Conservation (phyloP, 1,139 yeast genomes). For the Hansenula anomala region DNA sequence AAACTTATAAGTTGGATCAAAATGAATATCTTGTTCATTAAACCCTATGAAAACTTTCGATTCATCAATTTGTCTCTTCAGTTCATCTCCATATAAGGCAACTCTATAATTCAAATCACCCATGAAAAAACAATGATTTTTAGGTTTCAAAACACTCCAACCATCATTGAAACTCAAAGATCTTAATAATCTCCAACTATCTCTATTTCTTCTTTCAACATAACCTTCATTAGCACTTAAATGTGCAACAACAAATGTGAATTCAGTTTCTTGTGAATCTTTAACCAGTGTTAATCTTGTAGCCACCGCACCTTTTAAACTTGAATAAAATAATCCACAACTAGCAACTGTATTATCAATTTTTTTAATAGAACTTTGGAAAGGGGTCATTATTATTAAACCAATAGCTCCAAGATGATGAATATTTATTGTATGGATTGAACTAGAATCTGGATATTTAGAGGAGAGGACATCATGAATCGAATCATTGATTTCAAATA, state of each 20-base stretch:
- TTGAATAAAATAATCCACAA: conserved; percentile 57
- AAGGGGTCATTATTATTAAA: conserved; percentile 48
- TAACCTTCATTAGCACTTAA: conserved; percentile 76
- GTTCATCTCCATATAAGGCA: conserved; percentile 45
- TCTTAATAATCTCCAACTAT: conserved; percentile 45
- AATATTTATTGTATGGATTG: conserved; percentile 41
- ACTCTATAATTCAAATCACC: conserved; percentile 83
- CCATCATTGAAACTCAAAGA: conserved; percentile 60
- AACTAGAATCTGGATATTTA: conserved; percentile 27
- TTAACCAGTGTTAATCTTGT: conserved; percentile 35
- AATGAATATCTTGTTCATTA: conserved; percentile 53
- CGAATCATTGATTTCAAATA: conserved; percentile 37
- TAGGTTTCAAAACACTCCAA: conserved; percentile 48
- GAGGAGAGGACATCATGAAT: conserved; percentile 36
- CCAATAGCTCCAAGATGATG: conserved; percentile 65
- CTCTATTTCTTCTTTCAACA: conserved; percentile 44
- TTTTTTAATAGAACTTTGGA: conserved; percentile 29
- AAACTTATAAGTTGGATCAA: conserved; percentile 77
- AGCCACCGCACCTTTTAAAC: conserved; percentile 74
- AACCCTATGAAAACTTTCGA: conserved; percentile 57
- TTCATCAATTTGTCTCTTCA: conserved; percentile 37
- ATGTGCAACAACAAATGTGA: conserved; percentile 69
- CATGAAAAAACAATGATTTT: conserved; percentile 60
- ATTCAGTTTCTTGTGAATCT: conserved; percentile 26
- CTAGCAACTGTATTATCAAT: conserved; percentile 33